Evolutionary conservation across 768 basidiomycete genomes (phyloP), one percentile per base, ranked within the genome.

Genomic region (Lactifluus echinatus): DNA sequence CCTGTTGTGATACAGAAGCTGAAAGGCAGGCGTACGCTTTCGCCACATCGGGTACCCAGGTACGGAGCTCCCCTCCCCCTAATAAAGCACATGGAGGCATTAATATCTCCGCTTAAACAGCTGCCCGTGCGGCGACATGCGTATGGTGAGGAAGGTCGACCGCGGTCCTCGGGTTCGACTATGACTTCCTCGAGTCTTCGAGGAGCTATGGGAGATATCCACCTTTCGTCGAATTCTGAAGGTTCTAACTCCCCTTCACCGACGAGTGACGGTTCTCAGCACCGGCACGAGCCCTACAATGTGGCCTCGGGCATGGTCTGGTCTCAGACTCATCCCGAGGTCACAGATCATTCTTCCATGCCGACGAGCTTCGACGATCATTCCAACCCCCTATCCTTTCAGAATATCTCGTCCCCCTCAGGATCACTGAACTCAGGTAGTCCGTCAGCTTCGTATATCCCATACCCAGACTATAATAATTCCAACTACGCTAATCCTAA

Each of bases 201-300:
- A 26, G 83, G 82, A 56, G 84, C 85, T 24, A 79, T 87, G 69
- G 82, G 81, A 49, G 81, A 83, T 49, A 57, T 74, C 26, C 70
- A 73, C 68, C 66, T 75, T 37, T 71, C 71, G 14, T 70, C 71
- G 8, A 72, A 71, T 28, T 59, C 64, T 63, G 28, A 58, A 66
- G 49, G 71, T 66, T 61, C 66, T 58, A 59, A 63, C 56, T 63
- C 70, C 55, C 57, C 69, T 52, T 60, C 70, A 63, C 36, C 60
- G 47, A 40, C 62, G 46, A 51, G 62, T 59, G 50, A 61, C 56
- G 50, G 37, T 55, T 66, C 47, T 68, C 66, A 45, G 57, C 69
- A 48, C 14, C 66, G 66, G 19, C 66, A 66, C 19, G 62, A 68
- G 6, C n/a, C 66, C 1, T 63, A 62, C 29, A 53, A 58, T 37